Conservation (phyloP, 352 stramenopile species). For the Phytopythium chamaehyphon region DNA sequence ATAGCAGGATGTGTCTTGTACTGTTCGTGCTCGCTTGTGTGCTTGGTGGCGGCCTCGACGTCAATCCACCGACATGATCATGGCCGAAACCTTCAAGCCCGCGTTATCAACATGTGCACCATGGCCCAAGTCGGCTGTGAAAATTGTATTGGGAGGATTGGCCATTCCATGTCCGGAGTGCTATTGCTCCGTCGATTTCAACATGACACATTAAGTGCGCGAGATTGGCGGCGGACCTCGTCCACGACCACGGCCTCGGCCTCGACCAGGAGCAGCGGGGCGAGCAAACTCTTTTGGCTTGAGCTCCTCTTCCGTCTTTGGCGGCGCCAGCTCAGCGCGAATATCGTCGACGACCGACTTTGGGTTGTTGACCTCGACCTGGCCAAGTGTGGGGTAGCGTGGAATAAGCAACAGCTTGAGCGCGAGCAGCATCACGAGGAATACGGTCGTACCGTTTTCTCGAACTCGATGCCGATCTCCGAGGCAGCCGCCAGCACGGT, state of each 20-base stretch:
- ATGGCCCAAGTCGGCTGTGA: too few species aligned
- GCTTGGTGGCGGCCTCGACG: too few species aligned
- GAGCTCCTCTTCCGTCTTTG: constrained; percentile 56
- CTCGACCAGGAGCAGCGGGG: constrained; percentile 53
- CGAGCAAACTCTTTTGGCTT: constrained; percentile 74
- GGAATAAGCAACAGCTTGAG: background rate
- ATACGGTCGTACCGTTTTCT: constrained; percentile 42
- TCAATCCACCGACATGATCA: too few species aligned
- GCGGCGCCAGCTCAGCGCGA: constrained; percentile 42
- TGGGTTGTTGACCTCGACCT: constrained; percentile 78
- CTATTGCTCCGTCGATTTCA: too few species aligned
- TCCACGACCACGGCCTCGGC: constrained; percentile 47
- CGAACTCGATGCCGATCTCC: constrained; percentile 62
- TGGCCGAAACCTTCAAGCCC: too few species aligned
- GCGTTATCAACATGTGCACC: too few species aligned
- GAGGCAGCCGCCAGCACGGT: constrained; percentile 70
- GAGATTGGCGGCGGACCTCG: constrained; percentile 23
- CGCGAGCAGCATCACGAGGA: background rate
- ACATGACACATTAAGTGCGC: background rate
- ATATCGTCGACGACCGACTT: constrained; percentile 59
- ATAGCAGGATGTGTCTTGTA: too few species aligned
- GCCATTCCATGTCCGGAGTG: too few species aligned
- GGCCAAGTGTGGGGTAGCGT: background rate
- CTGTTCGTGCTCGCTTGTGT: too few species aligned
- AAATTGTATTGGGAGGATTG: too few species aligned